Percentiles rank a stretch among this genome's conserved stretches.
phyloP scores from a whole-genome alignment of 1,284 basidiomycete genomes.

The Golubevia sp. region DNA sequence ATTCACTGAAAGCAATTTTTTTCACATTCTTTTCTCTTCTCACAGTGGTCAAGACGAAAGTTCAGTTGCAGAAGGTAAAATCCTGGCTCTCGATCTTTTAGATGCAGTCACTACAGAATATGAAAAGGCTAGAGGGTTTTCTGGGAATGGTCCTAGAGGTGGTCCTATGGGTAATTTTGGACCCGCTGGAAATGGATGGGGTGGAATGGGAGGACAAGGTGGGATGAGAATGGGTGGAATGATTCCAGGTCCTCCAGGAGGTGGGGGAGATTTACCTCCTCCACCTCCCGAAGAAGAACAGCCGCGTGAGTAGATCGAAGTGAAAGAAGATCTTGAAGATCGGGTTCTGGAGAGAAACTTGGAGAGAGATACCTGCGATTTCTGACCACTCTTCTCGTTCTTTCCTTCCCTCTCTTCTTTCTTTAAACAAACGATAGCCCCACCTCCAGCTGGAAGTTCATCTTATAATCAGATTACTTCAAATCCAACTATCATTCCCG shows the following conservation, averaged over 20 bases:
- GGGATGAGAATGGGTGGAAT: background rate
- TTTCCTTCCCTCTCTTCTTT: no score
- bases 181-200: background rate
- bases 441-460: no score
- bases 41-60: conserved; percentile 39
- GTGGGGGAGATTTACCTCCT: conserved; percentile 33
- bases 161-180: background rate
- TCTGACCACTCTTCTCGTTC: no score
- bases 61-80: conserved; percentile 39
- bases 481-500: background rate
- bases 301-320: background rate
- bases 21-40: background rate
- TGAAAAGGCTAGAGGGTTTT: conserved; percentile 31
- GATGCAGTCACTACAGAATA: conserved; percentile 50
- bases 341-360: no score
- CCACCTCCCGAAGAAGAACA: conserved; percentile 23
- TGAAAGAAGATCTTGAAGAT: no score
- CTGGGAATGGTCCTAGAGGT: background rate
- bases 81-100: conserved; percentile 45
- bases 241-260: conserved; percentile 19
- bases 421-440: no score
- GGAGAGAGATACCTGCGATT: no score
- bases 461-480: no score
- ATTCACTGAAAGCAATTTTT: no score
- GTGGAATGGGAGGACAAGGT: conserved; percentile 15